Base-by-base conservation (phyloP, 345 rosid genomes). In the Brassica carinata region DNA sequence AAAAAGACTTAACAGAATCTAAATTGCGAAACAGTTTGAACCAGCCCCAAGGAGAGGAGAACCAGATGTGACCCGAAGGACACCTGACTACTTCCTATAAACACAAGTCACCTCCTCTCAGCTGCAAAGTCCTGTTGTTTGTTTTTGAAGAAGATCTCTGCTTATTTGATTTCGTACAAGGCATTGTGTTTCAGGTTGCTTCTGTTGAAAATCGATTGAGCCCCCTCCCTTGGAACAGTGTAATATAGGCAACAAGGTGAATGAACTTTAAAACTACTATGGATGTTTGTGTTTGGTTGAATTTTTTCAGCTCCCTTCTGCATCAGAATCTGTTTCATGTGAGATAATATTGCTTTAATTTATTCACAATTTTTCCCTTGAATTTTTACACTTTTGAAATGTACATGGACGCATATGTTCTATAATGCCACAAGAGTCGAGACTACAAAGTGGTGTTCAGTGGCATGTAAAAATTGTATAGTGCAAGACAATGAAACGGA, bases 21-120 rank as follows among this genome's bases (percentile, higher is more conserved):
- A 30, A 81, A 55, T 23, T 18, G 27, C 72, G 73, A 63, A 85
- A 78, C 90, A 92, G 98, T 95, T 95, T 71, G 99, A 95, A 85
- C 99, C 99, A 51, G 99, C 99, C 72, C 99, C 99, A 8, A 87
- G 97, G 89, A 91, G 99, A 87, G 99, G 99, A 64, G 98, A 95
- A 84, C 99, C 97, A 5, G 97, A 95, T 84, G 99, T 95, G 48
- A 95, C 99, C 69, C 90, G 99, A 34, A 89, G 98, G 82, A 95
- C 97, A 8, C 99, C 99, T 4, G 99, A 92, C 84, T 95, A 95
- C 84, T 95, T 95, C 89, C 91, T 90, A 13, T 90, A 84, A 89
- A 67, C 69, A 58, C 55, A 40, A 33, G 36, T 71, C 73, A 36
- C 64, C 19, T 23, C 65, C 65, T 67, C 71, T 19, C 18, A 76